A percentile compares a stretch with the other conserved stretches of the same genome.
These are phyloP conservation scores for Boechera stricta DNA, from an alignment of 345 rosid species.

Conservation along the genomic window DNA sequence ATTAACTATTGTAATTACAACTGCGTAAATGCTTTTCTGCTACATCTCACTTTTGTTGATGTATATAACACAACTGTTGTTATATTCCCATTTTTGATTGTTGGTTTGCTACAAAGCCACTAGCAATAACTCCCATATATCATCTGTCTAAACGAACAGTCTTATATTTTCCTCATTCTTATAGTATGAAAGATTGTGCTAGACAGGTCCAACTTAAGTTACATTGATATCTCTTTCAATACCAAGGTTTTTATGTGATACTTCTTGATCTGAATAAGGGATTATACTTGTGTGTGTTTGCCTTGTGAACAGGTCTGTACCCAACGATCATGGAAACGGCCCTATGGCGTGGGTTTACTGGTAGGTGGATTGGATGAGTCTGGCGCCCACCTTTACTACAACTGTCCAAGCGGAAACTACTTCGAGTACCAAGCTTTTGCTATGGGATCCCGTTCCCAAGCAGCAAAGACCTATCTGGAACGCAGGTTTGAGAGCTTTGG, in stretches of 20 bases:
- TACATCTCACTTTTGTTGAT: neutral
- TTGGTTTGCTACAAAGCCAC: slow-evolving; percentile 6
- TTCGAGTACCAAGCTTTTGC: slow-evolving; percentile 98
- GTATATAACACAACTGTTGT: neutral
- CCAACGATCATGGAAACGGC: slow-evolving; percentile 98
- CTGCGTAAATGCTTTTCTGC: neutral
- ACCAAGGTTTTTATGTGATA: neutral
- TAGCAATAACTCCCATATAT: neutral
- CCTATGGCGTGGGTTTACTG: slow-evolving; percentile 93
- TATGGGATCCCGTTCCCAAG: slow-evolving; percentile 98
- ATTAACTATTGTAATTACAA: neutral
- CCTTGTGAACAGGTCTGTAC: slow-evolving; percentile 83
- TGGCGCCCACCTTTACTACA: slow-evolving; percentile 97
- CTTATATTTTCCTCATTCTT: neutral
- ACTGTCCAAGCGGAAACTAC: slow-evolving; percentile 99
- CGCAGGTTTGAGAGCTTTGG: slow-evolving; percentile 78
- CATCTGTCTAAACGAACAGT: neutral
- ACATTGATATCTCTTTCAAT: neutral
- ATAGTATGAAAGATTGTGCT: neutral
- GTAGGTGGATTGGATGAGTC: slow-evolving; percentile 95
- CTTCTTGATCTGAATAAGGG: neutral
- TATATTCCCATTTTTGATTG: neutral
- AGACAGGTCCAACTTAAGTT: neutral
- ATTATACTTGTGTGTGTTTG: slow-evolving; percentile 38
- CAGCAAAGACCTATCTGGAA: slow-evolving; percentile 96